phyloP scores from a whole-genome alignment of 2,329 filamentous ascomycete genomes.

The Colletotrichum horii region DNA sequence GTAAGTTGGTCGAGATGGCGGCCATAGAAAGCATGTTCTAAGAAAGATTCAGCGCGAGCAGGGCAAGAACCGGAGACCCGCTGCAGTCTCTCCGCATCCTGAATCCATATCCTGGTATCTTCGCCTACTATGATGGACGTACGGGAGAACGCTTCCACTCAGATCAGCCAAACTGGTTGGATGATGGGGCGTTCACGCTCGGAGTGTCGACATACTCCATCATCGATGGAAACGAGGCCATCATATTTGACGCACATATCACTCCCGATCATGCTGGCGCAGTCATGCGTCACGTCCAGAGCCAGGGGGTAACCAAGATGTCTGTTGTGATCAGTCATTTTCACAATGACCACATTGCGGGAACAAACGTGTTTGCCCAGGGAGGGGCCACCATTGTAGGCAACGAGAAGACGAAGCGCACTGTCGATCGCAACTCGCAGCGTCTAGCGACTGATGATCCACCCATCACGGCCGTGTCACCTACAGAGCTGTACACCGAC shows the following conservation, averaged over 20 bases:
- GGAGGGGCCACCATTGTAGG: slow-evolving; percentile 12
- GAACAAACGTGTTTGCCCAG: slow-evolving; percentile 10
- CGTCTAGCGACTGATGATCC: slow-evolving; percentile 9
- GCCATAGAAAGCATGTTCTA: background rate
- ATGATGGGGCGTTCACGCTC: slow-evolving; percentile 21
- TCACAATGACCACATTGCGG: slow-evolving; percentile 18
- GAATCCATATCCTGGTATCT: slow-evolving; percentile 16
- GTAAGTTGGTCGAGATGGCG: background rate
- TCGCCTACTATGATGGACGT: slow-evolving; percentile 22
- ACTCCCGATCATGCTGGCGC: slow-evolving; percentile 19
- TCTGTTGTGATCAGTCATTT: slow-evolving; percentile 17
- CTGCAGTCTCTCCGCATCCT: slow-evolving; percentile 11
- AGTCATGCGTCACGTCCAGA: slow-evolving; percentile 19
- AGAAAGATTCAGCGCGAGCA: background rate
- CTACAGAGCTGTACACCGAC: slow-evolving; percentile 1
- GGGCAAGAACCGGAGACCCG: slow-evolving; percentile 10
- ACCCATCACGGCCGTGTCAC: slow-evolving; percentile 9
- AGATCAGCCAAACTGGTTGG: slow-evolving; percentile 22
- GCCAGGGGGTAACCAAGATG: slow-evolving; percentile 11
- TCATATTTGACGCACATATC: slow-evolving; percentile 21
- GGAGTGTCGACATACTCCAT: slow-evolving; percentile 21
- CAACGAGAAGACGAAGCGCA: background rate
- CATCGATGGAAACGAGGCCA: slow-evolving; percentile 18
- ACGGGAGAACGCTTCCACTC: slow-evolving; percentile 21
- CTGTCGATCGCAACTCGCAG: background rate